Percentiles rank a stretch among this genome's conserved stretches.
phyloP scores from a whole-genome alignment of 75 land plant species.

The Cupressus sempervirens region DNA sequence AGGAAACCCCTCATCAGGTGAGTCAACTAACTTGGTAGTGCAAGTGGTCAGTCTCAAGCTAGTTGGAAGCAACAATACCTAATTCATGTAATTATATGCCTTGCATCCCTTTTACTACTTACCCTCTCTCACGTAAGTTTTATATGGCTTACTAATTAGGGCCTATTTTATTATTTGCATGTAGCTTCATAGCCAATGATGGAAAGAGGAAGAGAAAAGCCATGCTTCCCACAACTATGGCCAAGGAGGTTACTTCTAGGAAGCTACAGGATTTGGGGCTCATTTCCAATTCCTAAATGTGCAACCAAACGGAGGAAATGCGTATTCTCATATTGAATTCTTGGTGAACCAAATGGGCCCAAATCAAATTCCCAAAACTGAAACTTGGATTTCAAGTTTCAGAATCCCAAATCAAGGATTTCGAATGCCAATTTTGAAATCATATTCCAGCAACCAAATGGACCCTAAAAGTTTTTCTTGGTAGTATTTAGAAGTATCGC shows the following conservation, averaged over 20 bases:
- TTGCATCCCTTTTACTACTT: not conserved
- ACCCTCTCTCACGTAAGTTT: not conserved
- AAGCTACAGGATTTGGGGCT: slow-evolving; percentile 68
- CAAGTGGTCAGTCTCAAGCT: slow-evolving; percentile 68
- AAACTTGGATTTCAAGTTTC: too few species aligned
- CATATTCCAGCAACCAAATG: too few species aligned
- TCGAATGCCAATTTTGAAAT: too few species aligned
- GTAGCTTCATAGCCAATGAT: slow-evolving; percentile 69
- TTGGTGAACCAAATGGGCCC: too few species aligned
- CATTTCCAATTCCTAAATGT: too few species aligned
- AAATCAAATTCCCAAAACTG: too few species aligned
- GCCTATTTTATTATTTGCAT: not conserved
- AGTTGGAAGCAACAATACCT: slow-evolving; percentile 44
- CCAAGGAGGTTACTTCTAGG: slow-evolving; percentile 49
- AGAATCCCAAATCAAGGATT: too few species aligned
- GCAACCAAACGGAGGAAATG: too few species aligned
- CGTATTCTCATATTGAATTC: too few species aligned
- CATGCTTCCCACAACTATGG: slow-evolving; percentile 48
- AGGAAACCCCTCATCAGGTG: slow-evolving; percentile 45
- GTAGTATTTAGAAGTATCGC: too few species aligned
- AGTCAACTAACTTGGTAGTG: slow-evolving; percentile 30
- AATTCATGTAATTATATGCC: slow-evolving; percentile 29
- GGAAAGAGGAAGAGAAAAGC: slow-evolving; percentile 56
- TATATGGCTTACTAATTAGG: not conserved
- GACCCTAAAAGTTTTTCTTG: too few species aligned